Conservation (phyloP, 345 rosid genomes). For the Hypericum androsaemum region DNA sequence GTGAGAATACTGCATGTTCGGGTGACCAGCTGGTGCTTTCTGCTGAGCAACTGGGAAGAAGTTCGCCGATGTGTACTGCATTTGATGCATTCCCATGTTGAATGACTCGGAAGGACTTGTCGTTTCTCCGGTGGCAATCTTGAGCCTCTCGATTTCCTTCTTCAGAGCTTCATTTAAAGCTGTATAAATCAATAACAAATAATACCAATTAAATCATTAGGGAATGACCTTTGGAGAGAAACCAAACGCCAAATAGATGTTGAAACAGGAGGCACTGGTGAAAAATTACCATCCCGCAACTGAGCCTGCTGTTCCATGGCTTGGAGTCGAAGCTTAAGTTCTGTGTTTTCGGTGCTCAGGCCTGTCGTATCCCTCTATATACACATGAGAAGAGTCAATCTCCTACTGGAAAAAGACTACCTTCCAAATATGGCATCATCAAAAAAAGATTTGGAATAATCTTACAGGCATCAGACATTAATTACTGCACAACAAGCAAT, state of each 20-base stretch:
- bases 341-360: conserved; percentile 72
- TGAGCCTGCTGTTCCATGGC: conserved; percentile 90
- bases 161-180: conserved; percentile 74
- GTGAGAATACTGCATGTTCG: conserved; percentile 39
- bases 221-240: too few relatives aligned
- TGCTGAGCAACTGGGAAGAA: conserved; percentile 41
- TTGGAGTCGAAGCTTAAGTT: conserved; percentile 84
- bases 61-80: conserved; percentile 36
- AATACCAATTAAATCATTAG: too few relatives aligned
- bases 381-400: too few relatives aligned
- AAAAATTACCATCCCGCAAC: conserved; percentile 64
- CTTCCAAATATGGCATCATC: too few relatives aligned
- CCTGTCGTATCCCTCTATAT: conserved; percentile 76
- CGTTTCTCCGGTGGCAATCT: conserved; percentile 60
- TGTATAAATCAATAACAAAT: conserved; percentile 12
- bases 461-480: too few relatives aligned
- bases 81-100: conserved; percentile 58
- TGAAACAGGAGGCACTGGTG: not conserved
- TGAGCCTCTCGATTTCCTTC: conserved; percentile 88
- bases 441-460: too few relatives aligned
- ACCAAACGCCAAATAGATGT: too few relatives aligned
- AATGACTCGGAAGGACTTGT: conserved; percentile 51
- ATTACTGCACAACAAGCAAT: too few relatives aligned
- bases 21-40: conserved; percentile 31
- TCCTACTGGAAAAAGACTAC: too few relatives aligned